These are phyloP conservation scores for Pyracantha coccinea DNA, from an alignment of 331 rosid genomes.

Conservation along the genomic window DNA sequence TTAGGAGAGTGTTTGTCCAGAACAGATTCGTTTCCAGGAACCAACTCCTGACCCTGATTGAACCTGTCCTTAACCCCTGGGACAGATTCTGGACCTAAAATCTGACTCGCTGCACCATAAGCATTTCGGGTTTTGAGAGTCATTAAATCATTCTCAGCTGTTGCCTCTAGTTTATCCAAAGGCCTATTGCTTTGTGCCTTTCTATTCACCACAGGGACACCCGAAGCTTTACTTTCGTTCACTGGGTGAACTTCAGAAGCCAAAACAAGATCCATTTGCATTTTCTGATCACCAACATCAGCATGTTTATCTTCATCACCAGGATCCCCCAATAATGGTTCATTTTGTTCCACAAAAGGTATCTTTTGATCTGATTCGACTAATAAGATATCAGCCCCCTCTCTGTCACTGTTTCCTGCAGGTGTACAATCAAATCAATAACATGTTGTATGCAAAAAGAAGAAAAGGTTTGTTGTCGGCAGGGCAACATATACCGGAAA, in stretches of 20 bases:
- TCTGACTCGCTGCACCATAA: constrained; percentile 17
- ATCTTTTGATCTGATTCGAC: constrained; percentile 24
- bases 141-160: constrained; percentile 49
- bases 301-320: constrained; percentile 17
- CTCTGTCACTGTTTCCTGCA: constrained; percentile 34
- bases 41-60: constrained; percentile 19
- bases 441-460: not conserved
- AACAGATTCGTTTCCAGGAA: constrained; percentile 12
- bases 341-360: constrained; percentile 18
- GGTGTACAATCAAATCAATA: constrained; percentile 13
- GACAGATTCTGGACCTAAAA: constrained; percentile 14
- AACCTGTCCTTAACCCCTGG: constrained; percentile 14
- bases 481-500: not conserved
- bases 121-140: constrained; percentile 16
- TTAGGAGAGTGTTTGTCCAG: constrained; percentile 32
- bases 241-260: constrained; percentile 8
- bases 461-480: not conserved
- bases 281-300: constrained; percentile 18
- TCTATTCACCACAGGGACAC: constrained; percentile 17
- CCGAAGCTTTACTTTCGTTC: constrained; percentile 18
- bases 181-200: constrained; percentile 22
- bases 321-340: constrained; percentile 22
- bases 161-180: constrained; percentile 36
- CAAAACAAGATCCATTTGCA: constrained; percentile 18
- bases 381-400: constrained; percentile 11